Evolutionary conservation across 2,329 filamentous ascomycete genomes (phyloP), one percentile per base, ranked within the genome.

Genomic region (Pestalotiopsis sp.): DNA sequence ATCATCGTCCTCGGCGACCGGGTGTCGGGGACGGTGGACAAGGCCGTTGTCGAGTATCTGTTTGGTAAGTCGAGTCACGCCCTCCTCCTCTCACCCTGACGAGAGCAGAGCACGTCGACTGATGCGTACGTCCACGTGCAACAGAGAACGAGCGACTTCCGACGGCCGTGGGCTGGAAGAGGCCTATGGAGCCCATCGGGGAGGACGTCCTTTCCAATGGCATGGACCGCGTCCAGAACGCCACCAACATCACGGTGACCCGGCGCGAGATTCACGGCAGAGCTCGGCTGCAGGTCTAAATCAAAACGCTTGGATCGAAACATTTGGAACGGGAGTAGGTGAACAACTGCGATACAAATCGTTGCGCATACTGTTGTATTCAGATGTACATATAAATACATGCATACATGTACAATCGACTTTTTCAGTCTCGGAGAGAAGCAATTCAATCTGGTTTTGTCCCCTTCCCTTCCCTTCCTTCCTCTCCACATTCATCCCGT

Each of bases 1-100:
- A 41, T 71, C 31, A 23, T 57, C 3, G 64, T 72, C 7, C 55
- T 74, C 6, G 72, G 72, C 12, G 70, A 71, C 25, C 68, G 69
- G 38, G 59, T 41, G 6, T 61, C 68, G 4, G 68, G 65, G 3
- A 71, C 69, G 3, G 71, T 70, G 6, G 65, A 68, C 6, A 73
- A 69, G 60, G 14, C 20, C 5, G 68, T 27, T 17, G 69, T 74
- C 6, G 70, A 73, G 59, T 71, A 72, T 45, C 36, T 73, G 3
- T 73, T 73, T 55, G 70, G 72, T 73, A 69, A 69, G 64, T 31
- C 25, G 4, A 9, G 9, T 20, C 11, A 20, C 13, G n/a, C n/a
- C n/a, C n/a, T n/a, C n/a, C n/a, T n/a, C n/a, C n/a, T n/a, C n/a
- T n/a, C n/a, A n/a, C n/a, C n/a, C n/a, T n/a, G n/a, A n/a, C n/a